Conservation (phyloP, 108 stramenopile genomes). For the Parietichytrium sp. region DNA sequence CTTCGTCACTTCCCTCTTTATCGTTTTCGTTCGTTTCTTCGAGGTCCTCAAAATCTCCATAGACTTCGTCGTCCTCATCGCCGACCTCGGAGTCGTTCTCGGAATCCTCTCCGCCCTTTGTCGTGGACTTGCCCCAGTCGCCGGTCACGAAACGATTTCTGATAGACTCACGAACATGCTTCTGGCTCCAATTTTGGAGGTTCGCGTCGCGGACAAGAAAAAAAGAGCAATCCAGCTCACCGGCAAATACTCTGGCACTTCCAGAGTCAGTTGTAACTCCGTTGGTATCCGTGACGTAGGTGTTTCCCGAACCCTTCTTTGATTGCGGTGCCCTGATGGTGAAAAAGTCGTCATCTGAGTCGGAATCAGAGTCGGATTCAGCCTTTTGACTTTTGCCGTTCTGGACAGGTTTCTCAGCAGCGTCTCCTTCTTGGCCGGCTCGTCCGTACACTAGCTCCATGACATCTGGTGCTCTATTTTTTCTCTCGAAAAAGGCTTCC, state of each 20-base stretch:
- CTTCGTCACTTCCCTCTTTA: slow-evolving; percentile 41
- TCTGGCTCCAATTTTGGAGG: slow-evolving; percentile 65
- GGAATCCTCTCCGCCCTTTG: slow-evolving; percentile 42
- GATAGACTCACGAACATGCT: slow-evolving; percentile 74
- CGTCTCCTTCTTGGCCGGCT: slow-evolving; percentile 49
- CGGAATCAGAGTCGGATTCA: slow-evolving; percentile 48
- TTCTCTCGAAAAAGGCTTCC: slow-evolving; percentile 41
- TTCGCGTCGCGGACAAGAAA: slow-evolving; percentile 32
- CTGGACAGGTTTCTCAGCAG: no score
- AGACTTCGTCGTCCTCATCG: slow-evolving; percentile 59
- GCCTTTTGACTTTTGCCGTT: slow-evolving; percentile 26
- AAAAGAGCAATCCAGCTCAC: slow-evolving; percentile 18
- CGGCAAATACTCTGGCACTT: neutral
- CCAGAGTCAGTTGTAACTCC: neutral
- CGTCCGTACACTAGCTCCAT: slow-evolving; percentile 57
- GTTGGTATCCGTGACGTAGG: slow-evolving; percentile 38
- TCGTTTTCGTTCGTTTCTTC: slow-evolving; percentile 68
- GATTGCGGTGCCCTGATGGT: neutral
- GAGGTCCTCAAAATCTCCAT: slow-evolving; percentile 90
- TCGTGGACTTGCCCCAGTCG: slow-evolving; percentile 71
- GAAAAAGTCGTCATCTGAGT: slow-evolving; percentile 43
- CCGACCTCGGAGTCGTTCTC: slow-evolving; percentile 53
- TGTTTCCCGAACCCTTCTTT: neutral
- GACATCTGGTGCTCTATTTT: slow-evolving; percentile 39
- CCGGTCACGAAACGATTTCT: slow-evolving; percentile 92